A percentile compares a stretch with the other conserved stretches of the same genome.
These are phyloP conservation scores for Hortaea sp. DNA, from an alignment of 2,329 filamentous ascomycete genomes.

Conservation along the genomic window DNA sequence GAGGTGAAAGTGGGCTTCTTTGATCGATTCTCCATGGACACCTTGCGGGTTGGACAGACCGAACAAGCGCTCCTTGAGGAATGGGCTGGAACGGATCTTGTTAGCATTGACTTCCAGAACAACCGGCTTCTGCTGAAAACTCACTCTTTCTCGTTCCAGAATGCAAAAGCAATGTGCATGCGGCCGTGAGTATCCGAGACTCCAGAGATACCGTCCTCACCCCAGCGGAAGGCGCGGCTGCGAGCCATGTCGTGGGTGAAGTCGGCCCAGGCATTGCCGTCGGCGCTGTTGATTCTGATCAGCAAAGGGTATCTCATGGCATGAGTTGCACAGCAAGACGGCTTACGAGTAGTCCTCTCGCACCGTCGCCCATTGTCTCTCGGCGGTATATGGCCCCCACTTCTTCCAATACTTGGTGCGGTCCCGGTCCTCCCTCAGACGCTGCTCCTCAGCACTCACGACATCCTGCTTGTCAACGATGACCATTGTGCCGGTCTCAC, in stretches of 20 bases:
- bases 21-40: conserved; percentile 94
- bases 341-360: conserved; percentile 64
- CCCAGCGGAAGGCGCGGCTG: conserved; percentile 85
- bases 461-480: conserved; percentile 81
- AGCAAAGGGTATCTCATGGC: conserved; percentile 4
- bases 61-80: conserved; percentile 89
- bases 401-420: conserved; percentile 92
- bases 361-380: conserved; percentile 88
- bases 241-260: conserved; percentile 90
- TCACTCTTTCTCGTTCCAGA: conserved; percentile 96
- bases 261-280: conserved; percentile 92
- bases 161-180: conserved; percentile 89
- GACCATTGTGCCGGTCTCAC: conserved; percentile 53
- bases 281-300: conserved; percentile 45
- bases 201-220: conserved; percentile 92
- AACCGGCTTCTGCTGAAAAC: conserved; percentile 17
- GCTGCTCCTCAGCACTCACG: conserved; percentile 80
- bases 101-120: conserved; percentile 27
- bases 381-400: conserved; percentile 90
- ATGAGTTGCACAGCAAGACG: background rate
- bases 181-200: conserved; percentile 86
- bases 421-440: conserved; percentile 75
- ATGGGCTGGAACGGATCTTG: conserved; percentile 49
- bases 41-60: conserved; percentile 93
- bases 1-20: conserved; percentile 91